phyloP scores from a whole-genome alignment of 352 stramenopile species.

The Achlya hypogyna region DNA sequence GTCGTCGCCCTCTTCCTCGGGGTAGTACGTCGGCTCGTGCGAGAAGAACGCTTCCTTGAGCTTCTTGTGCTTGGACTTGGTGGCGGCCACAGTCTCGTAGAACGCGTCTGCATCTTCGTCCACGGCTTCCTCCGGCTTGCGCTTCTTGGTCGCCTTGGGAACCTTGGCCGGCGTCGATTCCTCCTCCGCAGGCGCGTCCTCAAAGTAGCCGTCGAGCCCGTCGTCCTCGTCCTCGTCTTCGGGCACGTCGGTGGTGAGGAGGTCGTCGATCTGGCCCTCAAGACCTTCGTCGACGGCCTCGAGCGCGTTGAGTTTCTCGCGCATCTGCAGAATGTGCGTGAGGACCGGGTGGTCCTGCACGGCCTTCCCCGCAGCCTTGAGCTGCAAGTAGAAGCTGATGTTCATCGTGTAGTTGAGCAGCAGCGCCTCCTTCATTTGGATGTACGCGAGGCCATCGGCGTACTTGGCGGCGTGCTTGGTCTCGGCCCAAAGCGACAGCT shows the following conservation, averaged over 20 bases:
- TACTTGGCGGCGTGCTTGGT: conserved; percentile 34
- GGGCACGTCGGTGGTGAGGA: conserved; percentile 59
- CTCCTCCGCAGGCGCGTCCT: conserved; percentile 22
- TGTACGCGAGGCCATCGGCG: conserved; percentile 61
- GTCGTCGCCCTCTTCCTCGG: conserved; percentile 48
- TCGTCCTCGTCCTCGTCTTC: conserved; percentile 35
- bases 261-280: conserved; percentile 46
- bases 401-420: conserved; percentile 79
- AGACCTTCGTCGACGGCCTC: conserved; percentile 43
- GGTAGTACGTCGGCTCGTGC: conserved; percentile 48
- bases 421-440: conserved; percentile 71
- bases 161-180: background rate
- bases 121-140: conserved; percentile 42
- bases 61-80: conserved; percentile 46
- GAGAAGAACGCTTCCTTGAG: conserved; percentile 74
- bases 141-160: conserved; percentile 21
- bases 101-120: conserved; percentile 55
- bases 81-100: conserved; percentile 49
- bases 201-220: conserved; percentile 64
- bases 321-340: conserved; percentile 59
- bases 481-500: conserved; percentile 55
- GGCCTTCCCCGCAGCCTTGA: conserved; percentile 62
- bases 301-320: conserved; percentile 67
- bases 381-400: conserved; percentile 80
- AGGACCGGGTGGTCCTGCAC: conserved; percentile 71